Evolutionary conservation across 352 stramenopile species (phyloP).

Genomic region (Phytophthora macrochlamydospora): DNA sequence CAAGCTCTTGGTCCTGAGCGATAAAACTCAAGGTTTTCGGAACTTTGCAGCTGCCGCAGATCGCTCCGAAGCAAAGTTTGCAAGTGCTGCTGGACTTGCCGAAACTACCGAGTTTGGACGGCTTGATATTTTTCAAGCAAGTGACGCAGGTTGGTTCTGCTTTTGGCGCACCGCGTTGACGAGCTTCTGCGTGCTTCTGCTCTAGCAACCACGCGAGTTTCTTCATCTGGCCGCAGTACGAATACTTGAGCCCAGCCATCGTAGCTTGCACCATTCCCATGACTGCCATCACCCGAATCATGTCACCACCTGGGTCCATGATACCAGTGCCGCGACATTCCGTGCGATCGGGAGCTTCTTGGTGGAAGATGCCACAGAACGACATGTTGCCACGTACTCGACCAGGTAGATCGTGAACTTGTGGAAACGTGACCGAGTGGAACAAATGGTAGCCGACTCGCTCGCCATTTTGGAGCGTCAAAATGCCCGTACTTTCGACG

Average conservation of each 20-base stretch:
- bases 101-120: not conserved
- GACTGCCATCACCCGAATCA: conserved; percentile 17
- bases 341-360: conserved; percentile 12
- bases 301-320: conserved; percentile 25
- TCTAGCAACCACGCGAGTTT: conserved; percentile 25
- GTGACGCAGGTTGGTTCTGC: conserved; percentile 1
- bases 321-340: conserved; percentile 17
- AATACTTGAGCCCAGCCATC: conserved; percentile 17
- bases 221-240: conserved; percentile 29
- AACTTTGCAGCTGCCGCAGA: conserved; percentile 9
- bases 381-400: conserved; percentile 45
- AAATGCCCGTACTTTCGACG: conserved; percentile 19
- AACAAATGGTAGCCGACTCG: conserved; percentile 24
- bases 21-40: conserved; percentile 15
- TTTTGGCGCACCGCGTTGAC: not conserved
- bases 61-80: conserved; percentile 12
- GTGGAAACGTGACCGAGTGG: conserved; percentile 27
- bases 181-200: conserved; percentile 3
- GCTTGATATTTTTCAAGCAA: conserved; percentile 12
- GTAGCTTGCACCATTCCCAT: conserved; percentile 17
- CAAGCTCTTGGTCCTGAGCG: conserved; percentile 6
- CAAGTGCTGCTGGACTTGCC: conserved; percentile 8
- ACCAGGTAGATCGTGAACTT: conserved; percentile 11
- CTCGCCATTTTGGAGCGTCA: conserved; percentile 9
- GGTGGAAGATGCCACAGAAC: conserved; percentile 37